Evolutionary conservation across 1,139 yeast species (phyloP).

Genomic region (Lodderomyces margitis): DNA sequence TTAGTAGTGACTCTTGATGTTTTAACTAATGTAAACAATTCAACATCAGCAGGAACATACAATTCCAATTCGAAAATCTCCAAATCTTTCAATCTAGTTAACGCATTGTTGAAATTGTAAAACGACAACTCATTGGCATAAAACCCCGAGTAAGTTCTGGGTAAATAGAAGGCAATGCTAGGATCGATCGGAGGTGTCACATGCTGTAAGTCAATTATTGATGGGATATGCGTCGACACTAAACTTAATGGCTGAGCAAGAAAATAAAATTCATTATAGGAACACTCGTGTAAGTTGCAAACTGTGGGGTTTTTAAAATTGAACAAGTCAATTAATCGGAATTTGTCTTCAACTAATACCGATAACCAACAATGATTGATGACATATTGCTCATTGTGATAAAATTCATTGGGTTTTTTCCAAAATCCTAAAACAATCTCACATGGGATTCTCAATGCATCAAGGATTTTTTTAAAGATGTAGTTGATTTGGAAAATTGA

Average conservation of each 20-base stretch:
- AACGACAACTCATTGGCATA: conserved; percentile 57
- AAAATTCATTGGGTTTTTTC: conserved; percentile 68
- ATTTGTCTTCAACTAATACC: conserved; percentile 68
- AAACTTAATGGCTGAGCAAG: conserved; percentile 71
- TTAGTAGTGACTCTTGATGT: conserved; percentile 52
- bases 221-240: conserved; percentile 85
- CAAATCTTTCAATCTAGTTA: conserved; percentile 67
- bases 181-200: conserved; percentile 82
- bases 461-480: conserved; percentile 71
- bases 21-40: conserved; percentile 53
- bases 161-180: conserved; percentile 73
- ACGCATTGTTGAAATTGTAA: conserved; percentile 71
- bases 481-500: conserved; percentile 75
- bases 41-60: conserved; percentile 67
- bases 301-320: conserved; percentile 36
- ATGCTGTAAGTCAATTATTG: conserved; percentile 75
- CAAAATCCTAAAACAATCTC: conserved; percentile 81
- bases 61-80: conserved; percentile 81
- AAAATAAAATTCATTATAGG: conserved; percentile 63
- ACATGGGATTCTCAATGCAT: conserved; percentile 66
- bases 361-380: conserved; percentile 90
- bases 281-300: conserved; percentile 32
- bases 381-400: conserved; percentile 52
- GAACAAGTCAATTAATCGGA: conserved; percentile 67
- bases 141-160: conserved; percentile 82